A percentile compares a stretch with the other conserved stretches of the same genome.
phyloP scores from a whole-genome alignment of 352 stramenopile species.

The Phytophthora sojae region DNA sequence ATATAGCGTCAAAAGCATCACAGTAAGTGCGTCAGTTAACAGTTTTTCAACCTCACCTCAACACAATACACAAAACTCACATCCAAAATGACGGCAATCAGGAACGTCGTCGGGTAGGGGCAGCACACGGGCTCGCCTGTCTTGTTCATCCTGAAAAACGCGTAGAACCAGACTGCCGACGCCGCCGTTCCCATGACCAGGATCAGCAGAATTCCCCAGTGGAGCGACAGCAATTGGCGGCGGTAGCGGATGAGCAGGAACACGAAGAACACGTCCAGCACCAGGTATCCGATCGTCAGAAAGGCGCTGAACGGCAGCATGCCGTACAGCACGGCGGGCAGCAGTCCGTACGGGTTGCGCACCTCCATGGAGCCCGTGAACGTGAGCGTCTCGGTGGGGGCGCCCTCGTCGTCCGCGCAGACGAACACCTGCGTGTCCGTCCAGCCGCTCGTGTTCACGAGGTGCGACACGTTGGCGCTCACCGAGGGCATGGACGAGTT shows the following conservation, averaged over 20 bases:
- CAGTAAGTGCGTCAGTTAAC: constrained; percentile 3
- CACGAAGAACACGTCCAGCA: constrained; percentile 83
- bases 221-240: constrained; percentile 75
- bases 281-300: constrained; percentile 74
- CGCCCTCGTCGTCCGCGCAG: constrained; percentile 63
- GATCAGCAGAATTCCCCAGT: constrained; percentile 86
- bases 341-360: constrained; percentile 81
- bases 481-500: constrained; percentile 56
- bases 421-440: constrained; percentile 86
- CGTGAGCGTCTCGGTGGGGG: constrained; percentile 53
- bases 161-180: constrained; percentile 78
- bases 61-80: constrained; percentile 42
- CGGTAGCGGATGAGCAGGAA: constrained; percentile 76
- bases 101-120: constrained; percentile 86
- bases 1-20: constrained; percentile 1
- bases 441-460: constrained; percentile 74
- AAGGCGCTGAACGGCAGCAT: constrained; percentile 88
- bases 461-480: constrained; percentile 57
- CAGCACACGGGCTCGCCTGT: constrained; percentile 91
- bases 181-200: constrained; percentile 77
- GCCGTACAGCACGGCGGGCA: constrained; percentile 85
- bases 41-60: neutral
- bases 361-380: constrained; percentile 82
- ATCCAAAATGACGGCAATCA: constrained; percentile 85
- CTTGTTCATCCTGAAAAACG: constrained; percentile 90